Evolutionary conservation across 192 early-diverging fungal genomes (phyloP).

Genomic region (Entomortierella parvispora): DNA sequence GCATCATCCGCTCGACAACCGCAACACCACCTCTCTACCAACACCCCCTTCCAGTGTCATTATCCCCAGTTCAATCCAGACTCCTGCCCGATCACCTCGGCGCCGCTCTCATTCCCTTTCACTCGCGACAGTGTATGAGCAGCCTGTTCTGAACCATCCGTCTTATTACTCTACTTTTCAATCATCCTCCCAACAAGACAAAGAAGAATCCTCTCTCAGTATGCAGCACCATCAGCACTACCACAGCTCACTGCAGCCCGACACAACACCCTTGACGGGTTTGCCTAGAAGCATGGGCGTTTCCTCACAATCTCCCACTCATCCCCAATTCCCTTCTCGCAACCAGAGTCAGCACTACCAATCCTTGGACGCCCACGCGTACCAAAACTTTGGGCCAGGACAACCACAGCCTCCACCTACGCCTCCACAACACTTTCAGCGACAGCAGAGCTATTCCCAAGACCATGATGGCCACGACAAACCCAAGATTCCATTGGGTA

Average conservation of each 20-base stretch:
- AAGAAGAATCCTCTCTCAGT: neutral
- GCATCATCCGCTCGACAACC: too few species aligned
- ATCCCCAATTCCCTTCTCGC: slow-evolving; percentile 38
- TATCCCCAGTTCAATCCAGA: neutral
- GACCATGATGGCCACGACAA: neutral
- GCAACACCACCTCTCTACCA: too few species aligned
- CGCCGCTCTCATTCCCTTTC: neutral
- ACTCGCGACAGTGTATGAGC: slow-evolving; percentile 9
- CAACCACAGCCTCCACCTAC: too few species aligned
- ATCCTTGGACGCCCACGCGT: slow-evolving; percentile 16
- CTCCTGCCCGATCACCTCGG: slow-evolving; percentile 6
- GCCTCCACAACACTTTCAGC: neutral
- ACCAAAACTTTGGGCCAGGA: slow-evolving; percentile 5
- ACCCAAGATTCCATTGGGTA: slow-evolving; percentile 2
- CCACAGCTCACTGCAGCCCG: neutral
- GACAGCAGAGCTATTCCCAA: slow-evolving; percentile 15
- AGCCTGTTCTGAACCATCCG: neutral
- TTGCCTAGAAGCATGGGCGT: too few species aligned
- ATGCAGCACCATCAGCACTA: too few species aligned
- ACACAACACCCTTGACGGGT: neutral
- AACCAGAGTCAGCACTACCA: slow-evolving; percentile 41
- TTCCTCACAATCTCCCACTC: too few species aligned
- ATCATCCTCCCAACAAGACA: too few species aligned
- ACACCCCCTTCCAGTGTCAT: neutral
- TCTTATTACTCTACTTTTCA: slow-evolving; percentile 4